Evolutionary conservation across 1,284 basidiomycete species (phyloP).

Genomic region (Takashimella tepidaria): DNA sequence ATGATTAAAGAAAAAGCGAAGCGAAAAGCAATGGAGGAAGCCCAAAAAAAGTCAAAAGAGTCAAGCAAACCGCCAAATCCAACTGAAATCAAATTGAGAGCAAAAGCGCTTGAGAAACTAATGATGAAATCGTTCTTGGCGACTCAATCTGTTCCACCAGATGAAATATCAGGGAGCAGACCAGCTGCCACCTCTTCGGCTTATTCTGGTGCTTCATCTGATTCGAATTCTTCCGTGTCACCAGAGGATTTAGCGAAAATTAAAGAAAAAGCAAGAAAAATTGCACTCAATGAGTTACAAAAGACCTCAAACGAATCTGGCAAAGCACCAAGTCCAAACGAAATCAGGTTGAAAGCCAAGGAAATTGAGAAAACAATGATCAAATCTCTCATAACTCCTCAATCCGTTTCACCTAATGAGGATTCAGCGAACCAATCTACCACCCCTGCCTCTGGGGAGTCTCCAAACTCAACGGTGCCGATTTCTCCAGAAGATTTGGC

Average conservation of each 20-base stretch:
- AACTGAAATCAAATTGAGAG: not conserved
- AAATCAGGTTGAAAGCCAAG: not conserved
- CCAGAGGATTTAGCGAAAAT: not conserved
- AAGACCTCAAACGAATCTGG: not conserved
- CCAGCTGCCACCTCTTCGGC: too few species aligned
- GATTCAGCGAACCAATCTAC: too few species aligned
- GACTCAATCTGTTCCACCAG: too few species aligned
- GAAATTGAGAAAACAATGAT: not conserved
- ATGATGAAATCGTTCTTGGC: not conserved
- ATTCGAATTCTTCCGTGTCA: too few species aligned
- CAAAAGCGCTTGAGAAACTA: not conserved
- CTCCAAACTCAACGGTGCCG: too few species aligned
- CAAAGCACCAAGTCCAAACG: not conserved
- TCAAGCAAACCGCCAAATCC: not conserved
- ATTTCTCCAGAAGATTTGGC: not conserved
- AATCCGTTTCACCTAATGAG: too few species aligned
- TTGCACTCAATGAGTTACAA: not conserved
- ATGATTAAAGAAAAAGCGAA: not conserved
- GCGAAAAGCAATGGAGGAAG: not conserved
- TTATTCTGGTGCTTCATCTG: too few species aligned
- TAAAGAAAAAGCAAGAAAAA: not conserved
- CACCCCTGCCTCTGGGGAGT: too few species aligned
- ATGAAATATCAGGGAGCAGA: too few species aligned
- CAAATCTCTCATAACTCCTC: not conserved
- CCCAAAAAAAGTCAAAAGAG: not conserved